phyloP scores from a whole-genome alignment of 768 basidiomycete species.

The Hemileccinum impolitum region DNA sequence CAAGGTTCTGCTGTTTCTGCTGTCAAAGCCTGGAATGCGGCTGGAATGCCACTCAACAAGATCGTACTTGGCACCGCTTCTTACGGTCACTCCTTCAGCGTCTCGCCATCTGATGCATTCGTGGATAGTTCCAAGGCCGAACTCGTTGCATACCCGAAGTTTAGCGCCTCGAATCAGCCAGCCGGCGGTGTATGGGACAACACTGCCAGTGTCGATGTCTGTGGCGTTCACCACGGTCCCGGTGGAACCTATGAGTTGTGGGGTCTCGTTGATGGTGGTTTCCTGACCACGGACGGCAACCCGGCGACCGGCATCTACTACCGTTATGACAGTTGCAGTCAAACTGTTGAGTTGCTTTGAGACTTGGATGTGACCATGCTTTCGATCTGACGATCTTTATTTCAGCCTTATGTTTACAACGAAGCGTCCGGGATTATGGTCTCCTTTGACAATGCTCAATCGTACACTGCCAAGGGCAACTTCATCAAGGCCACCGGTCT shows the following conservation, averaged over 20 bases:
- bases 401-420: constrained; percentile 68
- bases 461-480: constrained; percentile 58
- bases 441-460: constrained; percentile 59
- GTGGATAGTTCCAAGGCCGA: constrained; percentile 28
- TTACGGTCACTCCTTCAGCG: constrained; percentile 74
- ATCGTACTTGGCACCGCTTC: constrained; percentile 81
- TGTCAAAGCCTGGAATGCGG: constrained; percentile 66
- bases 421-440: constrained; percentile 51
- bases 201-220: constrained; percentile 45
- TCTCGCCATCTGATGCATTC: constrained; percentile 38
- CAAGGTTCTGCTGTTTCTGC: constrained; percentile 76
- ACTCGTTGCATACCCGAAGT: constrained; percentile 50
- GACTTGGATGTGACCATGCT: neutral
- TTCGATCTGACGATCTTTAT: neutral
- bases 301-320: constrained; percentile 46
- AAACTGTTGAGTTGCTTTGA: constrained; percentile 52
- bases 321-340: constrained; percentile 63
- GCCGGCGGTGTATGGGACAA: constrained; percentile 58
- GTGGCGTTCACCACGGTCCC: constrained; percentile 45
- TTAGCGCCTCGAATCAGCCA: constrained; percentile 41
- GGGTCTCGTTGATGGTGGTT: constrained; percentile 56
- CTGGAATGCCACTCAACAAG: constrained; percentile 66
- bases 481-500: constrained; percentile 54
- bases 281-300: constrained; percentile 35
- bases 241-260: constrained; percentile 59